These are phyloP conservation scores for Xylona heveae DNA, from an alignment of 495 filamentous ascomycete species.

Conservation along the genomic window DNA sequence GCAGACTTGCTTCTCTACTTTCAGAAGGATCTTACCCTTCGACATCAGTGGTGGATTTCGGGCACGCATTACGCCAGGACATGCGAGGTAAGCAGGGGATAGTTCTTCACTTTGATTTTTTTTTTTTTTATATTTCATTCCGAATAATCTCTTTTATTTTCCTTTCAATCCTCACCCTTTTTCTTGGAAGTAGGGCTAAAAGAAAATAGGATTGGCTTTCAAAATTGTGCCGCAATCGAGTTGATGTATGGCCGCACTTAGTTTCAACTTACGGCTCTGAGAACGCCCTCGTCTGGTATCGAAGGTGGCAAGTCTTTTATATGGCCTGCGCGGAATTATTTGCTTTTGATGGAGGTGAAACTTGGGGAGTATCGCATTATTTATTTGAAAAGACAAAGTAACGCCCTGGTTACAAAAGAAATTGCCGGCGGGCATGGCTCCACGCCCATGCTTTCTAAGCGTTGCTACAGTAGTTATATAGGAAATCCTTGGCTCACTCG, in stretches of 20 bases:
- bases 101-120: too few relatives aligned
- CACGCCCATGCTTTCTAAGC: too few relatives aligned
- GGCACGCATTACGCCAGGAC: slow-evolving; percentile 44
- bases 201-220: slow-evolving; percentile 31
- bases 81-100: slow-evolving; percentile 33
- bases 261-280: slow-evolving; percentile 28
- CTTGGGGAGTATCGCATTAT: slow-evolving; percentile 40
- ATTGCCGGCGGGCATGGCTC: too few relatives aligned
- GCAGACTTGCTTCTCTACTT: slow-evolving; percentile 44
- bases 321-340: slow-evolving; percentile 47
- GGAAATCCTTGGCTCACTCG: too few relatives aligned
- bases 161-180: background rate
- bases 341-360: slow-evolving; percentile 34
- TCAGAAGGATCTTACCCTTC: slow-evolving; percentile 32
- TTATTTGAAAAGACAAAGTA: slow-evolving; percentile 42
- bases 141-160: background rate
- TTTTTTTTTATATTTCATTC: too few relatives aligned
- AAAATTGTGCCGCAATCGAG: slow-evolving; percentile 28
- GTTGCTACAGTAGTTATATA: too few relatives aligned
- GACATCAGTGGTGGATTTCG: slow-evolving; percentile 42
- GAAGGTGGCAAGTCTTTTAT: slow-evolving; percentile 49
- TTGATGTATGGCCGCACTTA: slow-evolving; percentile 33
- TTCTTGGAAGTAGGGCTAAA: slow-evolving; percentile 1
- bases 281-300: slow-evolving; percentile 32
- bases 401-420: too few relatives aligned